Evolutionary conservation across 139 green algal genomes (phyloP).

Genomic region (Yamagishiella unicocca): DNA sequence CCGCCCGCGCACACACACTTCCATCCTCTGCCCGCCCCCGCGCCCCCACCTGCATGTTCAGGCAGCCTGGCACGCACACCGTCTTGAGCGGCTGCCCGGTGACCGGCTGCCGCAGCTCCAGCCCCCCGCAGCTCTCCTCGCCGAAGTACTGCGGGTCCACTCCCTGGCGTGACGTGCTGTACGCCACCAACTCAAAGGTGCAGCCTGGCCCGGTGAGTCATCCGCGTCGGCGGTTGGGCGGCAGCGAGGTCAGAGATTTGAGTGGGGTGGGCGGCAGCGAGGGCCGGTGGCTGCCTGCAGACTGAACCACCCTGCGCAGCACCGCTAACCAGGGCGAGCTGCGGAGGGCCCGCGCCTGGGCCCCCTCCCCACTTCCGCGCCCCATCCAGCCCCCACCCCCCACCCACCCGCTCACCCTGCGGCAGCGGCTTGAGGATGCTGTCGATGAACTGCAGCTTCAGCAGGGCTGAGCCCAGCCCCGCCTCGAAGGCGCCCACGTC

Average conservation of each 20-base stretch:
- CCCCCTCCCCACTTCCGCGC: no score
- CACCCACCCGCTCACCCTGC: slow-evolving; percentile 43
- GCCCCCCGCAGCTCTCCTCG: slow-evolving; percentile 39
- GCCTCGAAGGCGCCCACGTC: slow-evolving; percentile 52
- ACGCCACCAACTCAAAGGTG: slow-evolving; percentile 64
- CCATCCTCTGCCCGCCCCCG: background rate
- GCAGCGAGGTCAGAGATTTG: no score
- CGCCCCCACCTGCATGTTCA: slow-evolving; percentile 39
- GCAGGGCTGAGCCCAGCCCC: slow-evolving; percentile 46
- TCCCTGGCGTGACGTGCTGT: slow-evolving; percentile 42
- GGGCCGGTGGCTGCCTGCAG: no score
- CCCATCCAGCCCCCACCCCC: no score
- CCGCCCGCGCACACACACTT: background rate
- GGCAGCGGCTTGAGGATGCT: slow-evolving; percentile 57
- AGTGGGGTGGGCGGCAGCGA: no score
- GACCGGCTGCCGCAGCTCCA: slow-evolving; percentile 50
- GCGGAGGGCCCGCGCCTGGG: no score
- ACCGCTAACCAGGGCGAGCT: no score
- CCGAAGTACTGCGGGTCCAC: slow-evolving; percentile 54
- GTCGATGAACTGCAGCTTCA: slow-evolving; percentile 65
- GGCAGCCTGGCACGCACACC: slow-evolving; percentile 40
- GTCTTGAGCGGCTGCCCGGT: slow-evolving; percentile 45
- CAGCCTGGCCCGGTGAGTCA: slow-evolving; percentile 40
- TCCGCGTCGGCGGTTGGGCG: no score
- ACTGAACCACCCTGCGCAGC: no score